These are phyloP conservation scores for Cunninghamia lanceolata DNA, from an alignment of 75 land plant species.

Conservation along the genomic window DNA sequence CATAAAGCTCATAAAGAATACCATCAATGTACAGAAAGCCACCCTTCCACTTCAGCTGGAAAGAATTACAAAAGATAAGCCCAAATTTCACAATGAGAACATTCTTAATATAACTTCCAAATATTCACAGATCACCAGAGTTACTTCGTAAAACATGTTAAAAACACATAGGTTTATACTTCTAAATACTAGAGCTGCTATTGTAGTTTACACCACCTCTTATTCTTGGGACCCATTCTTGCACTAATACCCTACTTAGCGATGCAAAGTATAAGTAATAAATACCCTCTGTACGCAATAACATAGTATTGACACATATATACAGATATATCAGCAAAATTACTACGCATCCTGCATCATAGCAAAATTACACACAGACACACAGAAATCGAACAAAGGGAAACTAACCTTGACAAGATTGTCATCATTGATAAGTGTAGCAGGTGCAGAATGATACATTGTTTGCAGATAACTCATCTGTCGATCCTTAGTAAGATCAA, in stretches of 20 bases:
- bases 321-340: neutral
- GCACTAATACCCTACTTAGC: too few species aligned
- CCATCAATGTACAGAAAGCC: slow-evolving; percentile 27
- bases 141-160: too few species aligned
- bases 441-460: slow-evolving; percentile 3
- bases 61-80: neutral
- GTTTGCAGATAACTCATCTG: neutral
- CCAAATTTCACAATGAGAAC: neutral
- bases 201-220: too few species aligned
- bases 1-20: slow-evolving; percentile 18
- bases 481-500: neutral
- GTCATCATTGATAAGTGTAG: neutral
- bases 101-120: neutral
- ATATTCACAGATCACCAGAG: neutral
- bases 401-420: slow-evolving; percentile 10
- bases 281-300: too few species aligned
- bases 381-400: neutral
- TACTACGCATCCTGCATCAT: too few species aligned
- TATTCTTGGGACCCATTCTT: too few species aligned
- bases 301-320: neutral
- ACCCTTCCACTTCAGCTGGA: slow-evolving; percentile 26
- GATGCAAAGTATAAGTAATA: too few species aligned
- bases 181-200: too few species aligned
- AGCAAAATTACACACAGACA: neutral
- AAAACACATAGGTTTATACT: too few species aligned